Evolutionary conservation across 169 alveolate genomes (phyloP), one percentile per base, ranked within the genome.

Genomic region (Babesia caballi): DNA sequence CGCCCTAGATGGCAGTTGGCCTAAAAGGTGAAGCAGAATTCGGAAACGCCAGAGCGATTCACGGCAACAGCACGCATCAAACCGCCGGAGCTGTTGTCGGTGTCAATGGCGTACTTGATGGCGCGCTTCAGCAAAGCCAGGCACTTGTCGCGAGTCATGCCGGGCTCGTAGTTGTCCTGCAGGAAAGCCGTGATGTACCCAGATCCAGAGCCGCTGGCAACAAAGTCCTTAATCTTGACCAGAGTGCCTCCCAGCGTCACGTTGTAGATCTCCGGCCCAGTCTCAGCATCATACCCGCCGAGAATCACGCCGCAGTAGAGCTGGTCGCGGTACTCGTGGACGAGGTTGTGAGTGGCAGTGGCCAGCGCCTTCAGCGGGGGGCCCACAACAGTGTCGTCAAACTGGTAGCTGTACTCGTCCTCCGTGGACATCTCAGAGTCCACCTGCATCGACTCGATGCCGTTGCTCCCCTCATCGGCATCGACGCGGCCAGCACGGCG

Each of bases 41-140:
- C 92, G 28, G 75, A 73, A 9, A 87, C 92, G 53, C 49, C 63
- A 11, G 21, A 41, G 33, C 70, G 75, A 21, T 83, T 51, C 12
- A 87, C 84, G 8, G 68, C 66, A 6, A 87, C 72, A 25, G 92
- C 86, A 50, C 98, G 83, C 66, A 94, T 85, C 54, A 94, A 63
- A 4, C 98, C 98, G 5, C 98, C 98, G 27, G 97, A 92, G 53
- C 90, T 61, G 73, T 93, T 94, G 83, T 96, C 98, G 60, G 94
- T 91, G 49, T 81, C 69, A 74, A 94, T 91, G 27, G 98, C 98
- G 57, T 93, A 91, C 35, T 91, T 81, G 40, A 94, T 94, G 32
- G 91, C 84, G 49, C 84, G 89, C 56, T 66, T 84, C 14, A 91
- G 91, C 67, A 92, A 69, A 49, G 77, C 77, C 28, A 90, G 76